These are phyloP conservation scores for Leccinum truebloodii DNA, from an alignment of 768 basidiomycete species.

Conservation along the genomic window DNA sequence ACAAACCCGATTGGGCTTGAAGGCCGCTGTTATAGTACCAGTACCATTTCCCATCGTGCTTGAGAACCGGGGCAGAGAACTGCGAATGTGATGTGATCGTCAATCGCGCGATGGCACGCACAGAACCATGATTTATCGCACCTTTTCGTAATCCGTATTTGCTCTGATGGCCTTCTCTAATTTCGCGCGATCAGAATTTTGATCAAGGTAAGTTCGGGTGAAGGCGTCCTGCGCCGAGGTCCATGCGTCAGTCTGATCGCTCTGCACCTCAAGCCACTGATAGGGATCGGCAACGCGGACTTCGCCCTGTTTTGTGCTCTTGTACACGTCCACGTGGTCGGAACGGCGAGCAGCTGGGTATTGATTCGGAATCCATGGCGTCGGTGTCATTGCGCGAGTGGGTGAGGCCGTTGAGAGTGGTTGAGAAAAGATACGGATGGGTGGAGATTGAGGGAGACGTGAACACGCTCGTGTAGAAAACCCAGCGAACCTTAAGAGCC, in stretches of 20 bases:
- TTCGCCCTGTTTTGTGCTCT: constrained; percentile 59
- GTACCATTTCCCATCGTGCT: constrained; percentile 74
- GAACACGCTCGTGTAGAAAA: constrained; percentile 13
- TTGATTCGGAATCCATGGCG: constrained; percentile 52
- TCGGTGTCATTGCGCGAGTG: constrained; percentile 37
- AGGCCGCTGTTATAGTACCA: constrained; percentile 81
- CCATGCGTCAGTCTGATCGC: constrained; percentile 67
- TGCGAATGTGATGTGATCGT: constrained; percentile 27
- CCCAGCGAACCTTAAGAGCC: constrained; percentile 20
- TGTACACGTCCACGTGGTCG: constrained; percentile 68
- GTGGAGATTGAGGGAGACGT: constrained; percentile 11
- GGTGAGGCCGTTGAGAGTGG: constrained; percentile 11
- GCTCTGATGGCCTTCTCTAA: constrained; percentile 60
- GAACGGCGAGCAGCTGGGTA: constrained; percentile 70
- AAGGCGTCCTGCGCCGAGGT: constrained; percentile 58
- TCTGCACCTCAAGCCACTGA: constrained; percentile 68
- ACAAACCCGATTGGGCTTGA: constrained; percentile 57
- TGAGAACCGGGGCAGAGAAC: constrained; percentile 64
- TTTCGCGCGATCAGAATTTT: constrained; percentile 56
- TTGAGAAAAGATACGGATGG: background rate
- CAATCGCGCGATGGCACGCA: background rate
- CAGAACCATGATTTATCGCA: constrained; percentile 16
- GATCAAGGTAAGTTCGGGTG: constrained; percentile 60
- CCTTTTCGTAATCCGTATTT: constrained; percentile 54
- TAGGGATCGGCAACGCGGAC: constrained; percentile 72